A percentile compares a stretch with the other conserved stretches of the same genome.
Evolutionary conservation across 768 basidiomycete species (phyloP).

Genomic region (Leucogyrophana mollusca): DNA sequence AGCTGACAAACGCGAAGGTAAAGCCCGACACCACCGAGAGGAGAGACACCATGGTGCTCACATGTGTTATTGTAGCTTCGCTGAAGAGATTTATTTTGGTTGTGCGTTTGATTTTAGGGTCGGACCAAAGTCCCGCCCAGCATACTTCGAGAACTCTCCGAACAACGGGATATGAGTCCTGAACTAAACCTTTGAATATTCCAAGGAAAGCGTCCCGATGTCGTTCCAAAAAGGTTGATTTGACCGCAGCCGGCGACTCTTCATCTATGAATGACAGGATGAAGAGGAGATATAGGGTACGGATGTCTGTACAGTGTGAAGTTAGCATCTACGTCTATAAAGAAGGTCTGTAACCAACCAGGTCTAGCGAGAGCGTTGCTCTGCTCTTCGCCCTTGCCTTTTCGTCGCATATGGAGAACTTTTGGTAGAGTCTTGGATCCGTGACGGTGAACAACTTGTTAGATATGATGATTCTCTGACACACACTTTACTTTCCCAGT

Average conservation of each 20-base stretch:
- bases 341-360: conserved; percentile 37
- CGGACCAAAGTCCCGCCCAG: conserved; percentile 78
- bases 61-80: conserved; percentile 63
- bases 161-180: conserved; percentile 63
- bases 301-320: conserved; percentile 56
- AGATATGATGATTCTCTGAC: not conserved
- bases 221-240: conserved; percentile 67
- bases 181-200: conserved; percentile 69
- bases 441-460: conserved; percentile 4
- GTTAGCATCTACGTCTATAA: not conserved
- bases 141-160: conserved; percentile 67
- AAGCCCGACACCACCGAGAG: not conserved
- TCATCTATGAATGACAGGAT: conserved; percentile 68
- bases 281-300: conserved; percentile 72
- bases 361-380: conserved; percentile 49
- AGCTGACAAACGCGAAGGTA: conserved; percentile 40
- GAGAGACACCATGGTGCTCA: conserved; percentile 28
- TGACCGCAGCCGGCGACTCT: conserved; percentile 48
- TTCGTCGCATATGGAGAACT: conserved; percentile 70
- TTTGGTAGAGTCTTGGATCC: conserved; percentile 56
- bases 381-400: conserved; percentile 39
- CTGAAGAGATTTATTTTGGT: conserved; percentile 72
- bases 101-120: conserved; percentile 68
- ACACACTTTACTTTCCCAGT: conserved; percentile 76
- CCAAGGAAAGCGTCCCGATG: conserved; percentile 61